These are phyloP conservation scores for Solanum paucissectum DNA, from an alignment of 257 asterid species.

Conservation along the genomic window DNA sequence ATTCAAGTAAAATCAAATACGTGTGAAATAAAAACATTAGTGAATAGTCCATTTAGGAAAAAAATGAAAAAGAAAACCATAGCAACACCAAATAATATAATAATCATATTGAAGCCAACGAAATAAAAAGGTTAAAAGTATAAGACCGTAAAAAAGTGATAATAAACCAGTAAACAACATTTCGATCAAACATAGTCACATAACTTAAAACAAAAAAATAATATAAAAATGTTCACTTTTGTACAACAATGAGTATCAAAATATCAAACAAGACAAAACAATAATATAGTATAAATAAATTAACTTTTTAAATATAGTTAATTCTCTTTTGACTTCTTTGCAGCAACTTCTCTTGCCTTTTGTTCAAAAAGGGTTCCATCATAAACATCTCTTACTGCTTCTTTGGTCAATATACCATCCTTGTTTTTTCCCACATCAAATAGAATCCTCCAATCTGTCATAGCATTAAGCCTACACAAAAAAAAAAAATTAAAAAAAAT, in stretches of 20 bases:
- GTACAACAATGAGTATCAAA: neutral
- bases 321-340: conserved; percentile 15
- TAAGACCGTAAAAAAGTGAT: no score
- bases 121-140: neutral
- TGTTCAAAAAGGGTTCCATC: conserved; percentile 79
- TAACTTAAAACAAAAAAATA: neutral
- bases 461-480: conserved; percentile 48
- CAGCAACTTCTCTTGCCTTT: conserved; percentile 44
- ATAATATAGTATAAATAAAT: neutral
- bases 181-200: neutral
- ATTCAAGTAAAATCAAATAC: no score
- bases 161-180: no score
- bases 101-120: no score
- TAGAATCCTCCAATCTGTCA: conserved; percentile 61
- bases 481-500: no score
- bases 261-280: neutral
- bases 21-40: no score
- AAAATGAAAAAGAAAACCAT: fast-evolving
- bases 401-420: conserved; percentile 49
- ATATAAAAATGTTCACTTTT: neutral
- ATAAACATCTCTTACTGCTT: conserved; percentile 40
- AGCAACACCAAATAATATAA: no score
- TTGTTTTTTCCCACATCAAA: conserved; percentile 54
- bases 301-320: neutral
- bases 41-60: no score